These are phyloP conservation scores for Pseudocercospora eumusae DNA, from an alignment of 2,329 filamentous ascomycete genomes.

Conservation along the genomic window DNA sequence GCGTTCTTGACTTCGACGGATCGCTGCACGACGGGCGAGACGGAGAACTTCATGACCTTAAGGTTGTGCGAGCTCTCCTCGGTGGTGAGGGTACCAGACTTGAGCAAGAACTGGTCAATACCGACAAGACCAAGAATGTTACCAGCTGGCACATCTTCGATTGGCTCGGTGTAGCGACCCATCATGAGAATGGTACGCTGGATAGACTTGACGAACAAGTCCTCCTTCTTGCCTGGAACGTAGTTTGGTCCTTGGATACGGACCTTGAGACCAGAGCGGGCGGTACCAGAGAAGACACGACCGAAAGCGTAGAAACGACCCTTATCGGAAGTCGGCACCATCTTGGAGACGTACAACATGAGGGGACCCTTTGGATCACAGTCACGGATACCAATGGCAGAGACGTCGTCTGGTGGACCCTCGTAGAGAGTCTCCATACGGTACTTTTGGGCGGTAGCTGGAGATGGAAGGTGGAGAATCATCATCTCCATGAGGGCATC, in stretches of 20 bases:
- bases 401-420: constrained; percentile 89
- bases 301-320: constrained; percentile 99
- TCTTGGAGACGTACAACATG: constrained; percentile 99
- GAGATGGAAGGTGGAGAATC: constrained; percentile 98
- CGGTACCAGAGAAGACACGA: constrained; percentile 99
- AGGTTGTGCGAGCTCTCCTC: constrained; percentile 98
- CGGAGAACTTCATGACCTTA: constrained; percentile 99
- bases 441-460: constrained; percentile 93
- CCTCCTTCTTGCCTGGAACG: constrained; percentile 95
- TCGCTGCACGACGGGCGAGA: constrained; percentile 96
- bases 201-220: constrained; percentile 98
- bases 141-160: constrained; percentile 97
- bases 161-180: constrained; percentile 98
- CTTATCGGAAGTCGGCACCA: constrained; percentile 99
- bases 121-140: constrained; percentile 99
- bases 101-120: constrained; percentile 99
- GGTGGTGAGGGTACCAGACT: constrained; percentile 99
- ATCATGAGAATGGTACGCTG: constrained; percentile 99
- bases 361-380: constrained; percentile 97
- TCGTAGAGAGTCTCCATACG: constrained; percentile 98
- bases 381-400: constrained; percentile 95
- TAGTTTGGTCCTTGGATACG: constrained; percentile 99
- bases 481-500: constrained; percentile 99
- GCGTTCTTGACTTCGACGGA: constrained; percentile 99
- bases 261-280: constrained; percentile 97